phyloP scores from a whole-genome alignment of 805 yeast species.

The Vanderwaltozyma yarrowii region DNA sequence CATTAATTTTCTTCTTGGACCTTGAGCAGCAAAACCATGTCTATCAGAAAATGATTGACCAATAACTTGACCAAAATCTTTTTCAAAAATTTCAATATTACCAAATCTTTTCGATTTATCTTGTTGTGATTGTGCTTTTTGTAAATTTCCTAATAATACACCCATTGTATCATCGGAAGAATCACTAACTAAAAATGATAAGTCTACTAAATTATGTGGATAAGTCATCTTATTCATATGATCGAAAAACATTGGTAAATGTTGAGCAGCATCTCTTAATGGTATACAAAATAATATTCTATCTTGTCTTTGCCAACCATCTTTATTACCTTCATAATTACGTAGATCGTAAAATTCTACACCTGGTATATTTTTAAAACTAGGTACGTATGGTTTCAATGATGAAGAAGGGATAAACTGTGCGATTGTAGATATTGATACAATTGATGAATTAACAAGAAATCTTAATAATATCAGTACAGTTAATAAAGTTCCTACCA shows the following conservation, averaged over 20 bases:
- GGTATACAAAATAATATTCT: conserved; percentile 82
- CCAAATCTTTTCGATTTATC: conserved; percentile 63
- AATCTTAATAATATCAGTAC: neutral
- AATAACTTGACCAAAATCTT: conserved; percentile 82
- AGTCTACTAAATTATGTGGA: conserved; percentile 78
- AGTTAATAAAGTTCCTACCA: conserved; percentile 1
- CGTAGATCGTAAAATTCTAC: conserved; percentile 68
- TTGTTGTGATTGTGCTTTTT: conserved; percentile 53
- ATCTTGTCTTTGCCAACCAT: conserved; percentile 75
- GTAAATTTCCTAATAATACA: conserved; percentile 45
- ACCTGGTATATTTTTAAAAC: conserved; percentile 25
- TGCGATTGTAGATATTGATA: neutral
- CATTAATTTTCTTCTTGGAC: conserved; percentile 74
- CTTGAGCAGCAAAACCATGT: conserved; percentile 79
- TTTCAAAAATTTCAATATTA: conserved; percentile 76
- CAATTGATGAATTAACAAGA: neutral
- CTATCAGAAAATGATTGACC: conserved; percentile 81
- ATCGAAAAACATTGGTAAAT: conserved; percentile 78
- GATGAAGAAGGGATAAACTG: conserved; percentile 1
- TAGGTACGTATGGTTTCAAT: conserved; percentile 28
- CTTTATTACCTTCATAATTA: conserved; percentile 50
- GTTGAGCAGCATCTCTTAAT: conserved; percentile 83
- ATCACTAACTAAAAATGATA: conserved; percentile 80
- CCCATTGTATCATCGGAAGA: conserved; percentile 82
- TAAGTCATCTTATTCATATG: conserved; percentile 74